Conservation (phyloP, 345 rosid species). For the Populus simonii region DNA sequence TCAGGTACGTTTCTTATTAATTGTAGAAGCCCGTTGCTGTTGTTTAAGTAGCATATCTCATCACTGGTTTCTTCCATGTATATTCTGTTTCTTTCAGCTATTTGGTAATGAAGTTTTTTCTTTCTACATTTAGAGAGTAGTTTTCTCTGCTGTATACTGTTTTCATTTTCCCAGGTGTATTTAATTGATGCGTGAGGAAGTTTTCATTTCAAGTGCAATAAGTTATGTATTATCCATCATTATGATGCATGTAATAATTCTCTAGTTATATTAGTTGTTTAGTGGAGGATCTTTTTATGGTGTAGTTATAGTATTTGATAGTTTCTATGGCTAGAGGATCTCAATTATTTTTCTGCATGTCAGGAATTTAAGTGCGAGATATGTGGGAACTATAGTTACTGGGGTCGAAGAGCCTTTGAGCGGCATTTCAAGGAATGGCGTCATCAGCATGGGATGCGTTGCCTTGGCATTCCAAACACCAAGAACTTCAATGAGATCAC, state of each 20-base stretch:
- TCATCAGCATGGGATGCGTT: conserved; percentile 99
- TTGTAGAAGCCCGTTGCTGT: background rate
- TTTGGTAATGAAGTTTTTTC: background rate
- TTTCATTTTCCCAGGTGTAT: background rate
- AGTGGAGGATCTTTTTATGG: background rate
- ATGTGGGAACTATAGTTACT: conserved; percentile 90
- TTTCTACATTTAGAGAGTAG: background rate
- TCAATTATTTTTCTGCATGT: background rate
- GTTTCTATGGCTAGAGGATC: background rate
- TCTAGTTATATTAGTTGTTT: background rate
- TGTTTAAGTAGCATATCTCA: background rate
- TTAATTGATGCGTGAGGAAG: background rate
- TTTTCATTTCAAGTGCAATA: background rate
- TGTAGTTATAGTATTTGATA: background rate
- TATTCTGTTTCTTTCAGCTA: background rate
- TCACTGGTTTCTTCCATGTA: background rate
- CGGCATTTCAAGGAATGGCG: conserved; percentile 97
- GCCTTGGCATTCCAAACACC: conserved; percentile 96
- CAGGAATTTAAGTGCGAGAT: conserved; percentile 97
- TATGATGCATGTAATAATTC: background rate
- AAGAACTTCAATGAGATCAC: conserved; percentile 98
- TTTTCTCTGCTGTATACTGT: background rate
- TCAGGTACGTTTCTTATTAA: conserved; percentile 50
- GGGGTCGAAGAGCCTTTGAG: conserved; percentile 99
- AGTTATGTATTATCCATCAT: background rate